A percentile compares a stretch with the other conserved stretches of the same genome.
Conservation (phyloP, 306 rosid species). For the Trifolium repens region DNA sequence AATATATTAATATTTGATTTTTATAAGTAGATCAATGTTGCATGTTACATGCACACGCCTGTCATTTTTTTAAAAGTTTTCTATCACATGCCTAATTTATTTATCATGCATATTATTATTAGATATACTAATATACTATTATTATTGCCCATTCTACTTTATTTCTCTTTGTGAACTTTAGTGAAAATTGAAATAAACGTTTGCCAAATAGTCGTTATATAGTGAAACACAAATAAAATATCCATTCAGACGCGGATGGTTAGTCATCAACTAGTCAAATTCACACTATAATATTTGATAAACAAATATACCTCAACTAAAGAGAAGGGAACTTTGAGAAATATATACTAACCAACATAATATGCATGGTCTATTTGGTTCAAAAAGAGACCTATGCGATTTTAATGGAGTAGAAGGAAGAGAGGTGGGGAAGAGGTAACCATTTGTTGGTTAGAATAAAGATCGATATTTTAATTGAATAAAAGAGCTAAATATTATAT, state of each 20-base stretch:
- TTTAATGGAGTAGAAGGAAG: background rate
- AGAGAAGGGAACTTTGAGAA: background rate
- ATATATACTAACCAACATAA: background rate
- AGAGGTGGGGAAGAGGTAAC: too few species aligned
- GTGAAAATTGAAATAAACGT: background rate
- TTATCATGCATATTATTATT: background rate
- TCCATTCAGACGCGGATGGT: background rate
- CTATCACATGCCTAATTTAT: background rate
- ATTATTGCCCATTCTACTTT: background rate
- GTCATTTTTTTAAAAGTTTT: background rate
- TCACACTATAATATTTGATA: background rate
- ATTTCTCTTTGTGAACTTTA: background rate
- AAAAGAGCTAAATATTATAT: too few species aligned
- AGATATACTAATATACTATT: background rate
- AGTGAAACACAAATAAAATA: slow-evolving; percentile 16
- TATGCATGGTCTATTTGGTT: background rate
- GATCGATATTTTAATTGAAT: too few species aligned
- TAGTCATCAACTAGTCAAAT: background rate
- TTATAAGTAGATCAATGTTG: background rate
- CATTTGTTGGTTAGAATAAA: too few species aligned
- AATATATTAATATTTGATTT: background rate
- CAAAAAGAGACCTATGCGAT: background rate
- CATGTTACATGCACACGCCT: background rate
- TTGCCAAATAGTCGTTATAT: background rate
- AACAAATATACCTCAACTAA: background rate